phyloP scores from a whole-genome alignment of 129 eudicot genomes.

The Solidago caesia region DNA sequence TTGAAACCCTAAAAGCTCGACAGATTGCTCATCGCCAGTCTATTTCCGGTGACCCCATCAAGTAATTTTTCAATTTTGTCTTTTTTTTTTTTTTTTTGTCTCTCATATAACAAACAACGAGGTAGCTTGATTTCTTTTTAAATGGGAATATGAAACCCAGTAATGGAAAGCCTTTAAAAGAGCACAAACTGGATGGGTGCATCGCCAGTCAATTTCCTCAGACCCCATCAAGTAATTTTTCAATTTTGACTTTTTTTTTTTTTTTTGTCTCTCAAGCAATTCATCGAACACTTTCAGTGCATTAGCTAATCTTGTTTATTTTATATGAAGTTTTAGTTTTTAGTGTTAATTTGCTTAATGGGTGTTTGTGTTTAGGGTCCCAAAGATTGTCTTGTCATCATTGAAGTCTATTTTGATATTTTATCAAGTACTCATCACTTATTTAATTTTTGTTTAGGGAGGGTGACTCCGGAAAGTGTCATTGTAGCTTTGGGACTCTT shows the following conservation, averaged over 20 bases:
- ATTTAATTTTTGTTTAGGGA: slow-evolving; percentile 31
- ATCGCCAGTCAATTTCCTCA: slow-evolving; percentile 46
- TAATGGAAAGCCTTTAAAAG: no score
- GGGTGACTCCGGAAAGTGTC: slow-evolving; percentile 72
- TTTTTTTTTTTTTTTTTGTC: no score
- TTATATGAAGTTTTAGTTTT: background rate
- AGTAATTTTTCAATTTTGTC: no score
- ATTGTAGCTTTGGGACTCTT: slow-evolving; percentile 69
- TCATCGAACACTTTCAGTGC: slow-evolving; percentile 20
- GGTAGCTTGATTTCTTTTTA: no score
- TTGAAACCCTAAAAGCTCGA: slow-evolving; percentile 48
- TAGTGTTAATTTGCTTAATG: no score
- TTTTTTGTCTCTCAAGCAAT: background rate
- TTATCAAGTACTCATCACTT: background rate
- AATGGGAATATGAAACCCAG: no score
- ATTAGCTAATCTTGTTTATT: background rate
- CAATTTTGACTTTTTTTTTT: background rate
- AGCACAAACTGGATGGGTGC: no score
- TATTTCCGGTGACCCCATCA: no score
- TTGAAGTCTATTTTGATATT: slow-evolving; percentile 12
- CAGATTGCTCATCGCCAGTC: slow-evolving; percentile 47
- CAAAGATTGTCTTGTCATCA: background rate
- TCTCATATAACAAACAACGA: no score
- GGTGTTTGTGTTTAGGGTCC: no score
- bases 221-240: slow-evolving; percentile 55